Evolutionary conservation across 2,329 filamentous ascomycete species (phyloP), one percentile per base, ranked within the genome.

Genomic region (Ophiocordyceps sinensis): DNA sequence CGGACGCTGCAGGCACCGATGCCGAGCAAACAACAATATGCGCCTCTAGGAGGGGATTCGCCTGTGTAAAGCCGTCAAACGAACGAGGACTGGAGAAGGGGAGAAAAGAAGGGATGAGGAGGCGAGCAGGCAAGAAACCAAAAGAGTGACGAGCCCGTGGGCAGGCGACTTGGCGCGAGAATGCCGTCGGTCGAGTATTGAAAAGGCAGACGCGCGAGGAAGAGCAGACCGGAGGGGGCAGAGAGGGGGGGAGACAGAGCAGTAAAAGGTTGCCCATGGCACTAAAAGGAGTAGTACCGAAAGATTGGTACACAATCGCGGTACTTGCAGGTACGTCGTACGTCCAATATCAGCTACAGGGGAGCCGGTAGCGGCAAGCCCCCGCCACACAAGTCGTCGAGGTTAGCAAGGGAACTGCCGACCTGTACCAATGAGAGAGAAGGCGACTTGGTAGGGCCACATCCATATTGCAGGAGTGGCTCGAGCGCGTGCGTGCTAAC

Each of bases 61-160:
- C 32, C 9, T 7, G 14, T 7, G n/a, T 35, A 7, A 14, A 35
- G 32, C 17, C 14, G 13, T 17, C 2, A 17, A 35, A 14, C 32
- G 32, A 15, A 15, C 15, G 31, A n/a, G 3, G 14, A 8, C 4
- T 10, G 32, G 10, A 21, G 14, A 38, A 15, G 14, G 13, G 3
- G 28, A 4, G 38, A 26, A 61, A 63, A 65, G 52, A 65, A 69
- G 58, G 57, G 64, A 61, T 56, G 60, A 48, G 47, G 45, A 45
- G 46, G 36, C 43, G 36, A 36, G 42, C 40, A 42, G 29, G 44
- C 39, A 37, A 35, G 43, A 34, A 52, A 57, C 51, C 55, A 65
- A 74, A 73, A 53, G 71, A 75, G 63, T 67, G 74, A 63, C 67
- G 64, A 61, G 69, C 71, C 72, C 61, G 70, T 68, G 69, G 65